Percentiles rank a stretch among this genome's conserved stretches.
phyloP scores from a whole-genome alignment of 495 filamentous ascomycete genomes.

The Hyaloscypha variabilis region DNA sequence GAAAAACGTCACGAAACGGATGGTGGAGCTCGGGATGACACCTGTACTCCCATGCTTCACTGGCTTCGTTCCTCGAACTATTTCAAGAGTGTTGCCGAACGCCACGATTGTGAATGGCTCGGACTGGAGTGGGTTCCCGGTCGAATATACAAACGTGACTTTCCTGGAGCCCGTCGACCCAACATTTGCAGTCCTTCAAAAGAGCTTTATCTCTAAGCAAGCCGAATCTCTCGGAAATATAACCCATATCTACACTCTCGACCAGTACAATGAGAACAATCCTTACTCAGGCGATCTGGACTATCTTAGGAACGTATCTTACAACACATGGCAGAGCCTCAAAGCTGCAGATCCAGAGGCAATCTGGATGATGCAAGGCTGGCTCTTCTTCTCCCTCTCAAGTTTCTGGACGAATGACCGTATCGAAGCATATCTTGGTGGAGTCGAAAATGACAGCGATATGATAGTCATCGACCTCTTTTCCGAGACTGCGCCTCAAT shows the following conservation, averaged over 20 bases:
- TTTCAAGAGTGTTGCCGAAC: slow-evolving; percentile 44
- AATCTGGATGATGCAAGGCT: slow-evolving; percentile 59
- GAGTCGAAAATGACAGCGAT: slow-evolving; percentile 45
- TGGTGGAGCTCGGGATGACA: slow-evolving; percentile 57
- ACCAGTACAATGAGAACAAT: slow-evolving; percentile 57
- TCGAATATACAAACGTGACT: slow-evolving; percentile 48
- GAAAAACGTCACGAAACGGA: slow-evolving; percentile 50
- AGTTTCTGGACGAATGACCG: slow-evolving; percentile 54
- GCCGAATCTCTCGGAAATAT: slow-evolving; percentile 50
- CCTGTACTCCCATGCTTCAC: slow-evolving; percentile 52
- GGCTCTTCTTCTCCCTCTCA: slow-evolving; percentile 49
- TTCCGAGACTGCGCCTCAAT: slow-evolving; percentile 52
- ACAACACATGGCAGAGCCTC: slow-evolving; percentile 46
- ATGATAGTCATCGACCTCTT: slow-evolving; percentile 57
- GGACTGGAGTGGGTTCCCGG: slow-evolving; percentile 46
- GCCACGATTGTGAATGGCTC: slow-evolving; percentile 50
- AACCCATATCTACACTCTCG: slow-evolving; percentile 52
- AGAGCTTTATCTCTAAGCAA: slow-evolving; percentile 52
- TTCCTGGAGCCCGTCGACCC: slow-evolving; percentile 54
- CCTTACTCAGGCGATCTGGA: slow-evolving; percentile 48
- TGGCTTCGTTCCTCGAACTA: slow-evolving; percentile 48
- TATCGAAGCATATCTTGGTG: slow-evolving; percentile 51
- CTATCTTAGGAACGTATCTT: slow-evolving; percentile 50
- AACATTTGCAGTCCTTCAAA: slow-evolving; percentile 49
- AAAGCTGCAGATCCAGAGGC: slow-evolving; percentile 51